Base-by-base conservation (phyloP, 2,329 filamentous ascomycete genomes). In the Parasarocladium wereldwijsianum region DNA sequence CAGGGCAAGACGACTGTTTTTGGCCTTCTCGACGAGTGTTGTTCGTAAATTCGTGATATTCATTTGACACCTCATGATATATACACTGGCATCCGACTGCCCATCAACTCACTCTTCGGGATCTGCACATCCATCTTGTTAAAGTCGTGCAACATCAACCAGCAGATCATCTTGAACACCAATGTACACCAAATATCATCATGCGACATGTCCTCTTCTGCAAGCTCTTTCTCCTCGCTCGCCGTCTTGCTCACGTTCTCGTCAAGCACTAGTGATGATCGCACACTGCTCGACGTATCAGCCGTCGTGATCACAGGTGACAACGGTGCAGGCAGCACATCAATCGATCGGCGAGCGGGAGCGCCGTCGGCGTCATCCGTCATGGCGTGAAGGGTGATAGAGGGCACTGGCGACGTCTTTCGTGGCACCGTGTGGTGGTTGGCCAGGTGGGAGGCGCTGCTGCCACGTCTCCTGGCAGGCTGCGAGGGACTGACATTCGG, bases 71-170 rank as follows among this genome's bases (percentile, higher is more conserved):
- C 24, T 43, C 29, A 52, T 22, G 58, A 50, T 38, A 71, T 64
- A 35, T 65, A 71, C 8, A 71, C 64, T 0, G 66, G 65, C 52
- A 71, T 55, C 4, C 67, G 57, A 37, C 60, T 70, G 2, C 64
- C 66, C 19, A 62, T 40, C 4, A 70, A 46, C 45, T 70, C 64
- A 35, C 62, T 64, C 44, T 67, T 66, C 25, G 59, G 49, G 3
- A 64, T 44, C 43, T 69, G 64, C 8, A 62, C 51, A 32, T 71
- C 67, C 34, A 58, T 52, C 41, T 62, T 64, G 43, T 67, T 52
- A 31, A 71, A 70, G 38, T 71, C 64, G 39, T 72, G 66, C 36
- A 71, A 45, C 47, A 64, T 54, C 31, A 70, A 45, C 68, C 66
- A 70, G 42, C 65, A 70, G 15, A 70, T 51, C 66, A 70, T 71